Conservation (phyloP, 805 yeast species). For the Candida suzukii region DNA sequence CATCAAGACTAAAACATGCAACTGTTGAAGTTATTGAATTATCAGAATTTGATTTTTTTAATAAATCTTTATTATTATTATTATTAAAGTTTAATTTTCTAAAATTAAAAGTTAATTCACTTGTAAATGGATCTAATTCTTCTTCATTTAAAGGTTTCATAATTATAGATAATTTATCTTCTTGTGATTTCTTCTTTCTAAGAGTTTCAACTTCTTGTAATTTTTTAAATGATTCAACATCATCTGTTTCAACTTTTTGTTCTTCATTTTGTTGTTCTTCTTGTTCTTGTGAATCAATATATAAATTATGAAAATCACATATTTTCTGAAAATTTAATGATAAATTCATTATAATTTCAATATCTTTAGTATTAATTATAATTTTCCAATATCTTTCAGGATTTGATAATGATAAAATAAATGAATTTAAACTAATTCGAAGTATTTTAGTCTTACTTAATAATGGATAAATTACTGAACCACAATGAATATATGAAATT, state of each 20-base stretch:
- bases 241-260: neutral
- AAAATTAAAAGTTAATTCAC: neutral
- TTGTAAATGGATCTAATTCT: neutral
- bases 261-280: slow-evolving; percentile 3
- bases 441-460: slow-evolving; percentile 56
- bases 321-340: slow-evolving; percentile 14
- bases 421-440: slow-evolving; percentile 39
- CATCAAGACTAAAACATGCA: slow-evolving; percentile 26
- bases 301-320: slow-evolving; percentile 17
- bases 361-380: slow-evolving; percentile 28
- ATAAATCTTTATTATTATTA: neutral
- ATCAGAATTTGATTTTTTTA: slow-evolving; percentile 13
- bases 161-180: neutral
- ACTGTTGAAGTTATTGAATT: slow-evolving; percentile 26
- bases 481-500: slow-evolving; percentile 60
- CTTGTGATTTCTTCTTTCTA: neutral
- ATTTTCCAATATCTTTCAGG: slow-evolving; percentile 74
- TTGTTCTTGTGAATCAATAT: slow-evolving; percentile 5
- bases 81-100: neutral
- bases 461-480: slow-evolving; percentile 66
- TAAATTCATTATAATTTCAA: slow-evolving; percentile 19
- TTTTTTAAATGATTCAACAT: neutral
- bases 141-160: neutral
- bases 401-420: slow-evolving; percentile 59
- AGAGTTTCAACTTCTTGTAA: neutral